Conservation (phyloP, 352 stramenopile genomes). For the Phytopythium ostracodes region DNA sequence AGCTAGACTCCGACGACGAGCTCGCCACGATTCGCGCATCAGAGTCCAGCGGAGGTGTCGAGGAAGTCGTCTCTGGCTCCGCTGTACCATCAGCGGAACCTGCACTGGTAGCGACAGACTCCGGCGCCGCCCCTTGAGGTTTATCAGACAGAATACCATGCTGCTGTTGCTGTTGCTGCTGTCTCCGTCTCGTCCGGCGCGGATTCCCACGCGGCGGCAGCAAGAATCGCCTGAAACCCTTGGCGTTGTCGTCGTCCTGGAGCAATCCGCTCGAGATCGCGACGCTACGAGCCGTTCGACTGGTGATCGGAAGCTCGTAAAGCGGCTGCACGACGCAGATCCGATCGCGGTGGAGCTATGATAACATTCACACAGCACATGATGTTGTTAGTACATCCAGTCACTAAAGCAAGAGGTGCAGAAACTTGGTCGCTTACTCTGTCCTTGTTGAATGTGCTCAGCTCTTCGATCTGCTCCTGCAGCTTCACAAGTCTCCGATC, state of each 20-base stretch:
- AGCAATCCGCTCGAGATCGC: conserved; percentile 20
- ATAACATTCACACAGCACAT: conserved; percentile 4
- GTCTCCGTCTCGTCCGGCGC: conserved; percentile 33
- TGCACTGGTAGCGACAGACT: background rate
- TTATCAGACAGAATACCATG: conserved; percentile 20
- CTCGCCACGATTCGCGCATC: conserved; percentile 49
- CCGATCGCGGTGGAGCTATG: conserved; percentile 60
- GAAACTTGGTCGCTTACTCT: conserved; percentile 26
- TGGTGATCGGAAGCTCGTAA: conserved; percentile 40
- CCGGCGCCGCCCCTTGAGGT: background rate
- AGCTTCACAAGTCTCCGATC: conserved; percentile 91
- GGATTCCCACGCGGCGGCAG: conserved; percentile 16
- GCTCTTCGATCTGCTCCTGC: conserved; percentile 90
- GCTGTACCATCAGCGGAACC: background rate
- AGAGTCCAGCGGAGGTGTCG: conserved; percentile 28
- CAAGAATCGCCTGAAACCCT: conserved; percentile 36
- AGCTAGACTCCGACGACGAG: conserved; percentile 75
- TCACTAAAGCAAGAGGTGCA: no score
- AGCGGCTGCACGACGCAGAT: conserved; percentile 60
- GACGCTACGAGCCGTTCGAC: conserved; percentile 20
- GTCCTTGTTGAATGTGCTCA: conserved; percentile 81
- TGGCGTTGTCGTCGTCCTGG: conserved; percentile 41
- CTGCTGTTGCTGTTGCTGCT: conserved; percentile 17
- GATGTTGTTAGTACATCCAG: background rate
- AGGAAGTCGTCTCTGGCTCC: conserved; percentile 3